These are phyloP conservation scores for Hanseniaspora pseudoguilliermondii DNA, from an alignment of 805 yeast genomes.

Conservation along the genomic window DNA sequence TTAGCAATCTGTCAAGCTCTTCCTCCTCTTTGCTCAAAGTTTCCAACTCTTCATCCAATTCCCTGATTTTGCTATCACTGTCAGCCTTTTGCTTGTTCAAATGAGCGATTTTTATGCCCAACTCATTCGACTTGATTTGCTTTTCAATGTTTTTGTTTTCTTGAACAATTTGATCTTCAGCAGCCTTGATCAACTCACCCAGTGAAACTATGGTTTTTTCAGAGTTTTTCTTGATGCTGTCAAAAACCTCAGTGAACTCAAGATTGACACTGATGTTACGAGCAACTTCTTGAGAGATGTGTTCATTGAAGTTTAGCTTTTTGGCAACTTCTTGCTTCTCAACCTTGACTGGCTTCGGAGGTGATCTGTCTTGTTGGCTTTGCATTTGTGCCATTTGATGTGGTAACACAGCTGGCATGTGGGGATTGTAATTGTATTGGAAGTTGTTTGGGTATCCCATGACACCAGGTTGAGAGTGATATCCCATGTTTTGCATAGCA, in stretches of 20 bases:
- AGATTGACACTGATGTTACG: background rate
- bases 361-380: background rate
- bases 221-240: background rate
- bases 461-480: background rate
- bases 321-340: background rate
- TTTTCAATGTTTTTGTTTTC: background rate
- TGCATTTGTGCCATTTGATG: background rate
- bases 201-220: background rate
- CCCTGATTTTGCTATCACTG: background rate
- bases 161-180: background rate
- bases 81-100: background rate
- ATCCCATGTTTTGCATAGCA: background rate
- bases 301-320: background rate
- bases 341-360: background rate
- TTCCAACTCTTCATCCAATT: background rate
- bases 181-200: background rate
- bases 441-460: background rate
- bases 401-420: background rate
- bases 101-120: background rate
- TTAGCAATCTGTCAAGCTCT: background rate
- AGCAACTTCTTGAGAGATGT: background rate
- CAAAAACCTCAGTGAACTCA: background rate
- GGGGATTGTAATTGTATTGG: background rate
- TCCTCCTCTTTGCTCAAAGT: conserved; percentile 3
- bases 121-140: background rate